Evolutionary conservation across 1,284 basidiomycete genomes (phyloP), one percentile per base, ranked within the genome.

Genomic region (Caloboletus inedulis): DNA sequence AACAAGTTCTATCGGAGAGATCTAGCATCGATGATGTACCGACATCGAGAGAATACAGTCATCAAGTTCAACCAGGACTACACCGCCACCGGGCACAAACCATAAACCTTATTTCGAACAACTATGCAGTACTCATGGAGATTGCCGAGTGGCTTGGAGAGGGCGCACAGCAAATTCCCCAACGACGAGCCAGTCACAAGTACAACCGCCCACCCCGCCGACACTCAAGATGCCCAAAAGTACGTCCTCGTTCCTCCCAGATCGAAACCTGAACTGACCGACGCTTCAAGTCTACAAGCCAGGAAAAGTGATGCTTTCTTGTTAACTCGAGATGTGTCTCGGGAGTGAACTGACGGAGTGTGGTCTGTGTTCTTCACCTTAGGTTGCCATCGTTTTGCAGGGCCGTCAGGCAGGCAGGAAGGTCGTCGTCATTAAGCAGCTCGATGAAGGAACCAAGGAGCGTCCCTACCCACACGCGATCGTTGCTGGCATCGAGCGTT

Each of bases 341-440:
- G 29, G 31, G 39, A 13, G 40, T 37, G 23, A 36, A 30, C 57
- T 62, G 30, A 68, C 40, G 3, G 23, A 13, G 23, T 9, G 44
- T 47, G 42, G 29, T 29, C 23, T 23, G 25, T 35, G 33, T 12
- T 27, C 34, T 8, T 14, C 13, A 6, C 19, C 19, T 10, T 59
- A 91, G 89, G 89, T 96, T 66, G 94, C 93, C 63, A 92, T 97
- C 75, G 86, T 97, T 74, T 89, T 98, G 72, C 89, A 92, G 76
- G 94, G 94, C 71, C 93, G 94, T 73, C 94, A 97, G 74, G 95
- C 95, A 62, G 91, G 91, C 68, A 90, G 88, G 77, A 94, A 94
- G 78, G 91, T 93, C 60, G 91, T 94, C 55, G 85, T 94, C 55
- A 89, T 94, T 72, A 91, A 91, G 75, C 90, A 92, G 72, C 69